Conservation (phyloP, 2,329 filamentous ascomycete genomes). For the Ascocoryne sarcoides region DNA sequence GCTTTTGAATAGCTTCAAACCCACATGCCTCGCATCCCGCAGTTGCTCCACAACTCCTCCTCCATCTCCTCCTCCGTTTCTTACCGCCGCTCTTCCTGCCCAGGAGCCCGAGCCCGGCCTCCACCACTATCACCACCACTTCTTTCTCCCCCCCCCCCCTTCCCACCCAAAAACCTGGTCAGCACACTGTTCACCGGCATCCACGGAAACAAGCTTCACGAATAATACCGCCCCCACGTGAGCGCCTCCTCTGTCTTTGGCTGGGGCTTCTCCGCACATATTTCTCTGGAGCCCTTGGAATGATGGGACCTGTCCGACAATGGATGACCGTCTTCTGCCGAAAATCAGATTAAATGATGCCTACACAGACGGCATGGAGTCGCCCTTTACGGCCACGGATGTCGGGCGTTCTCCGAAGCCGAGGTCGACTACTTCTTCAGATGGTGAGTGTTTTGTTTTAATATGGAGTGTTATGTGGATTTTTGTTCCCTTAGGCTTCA, state of each 20-base stretch:
- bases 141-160: too few relatives aligned
- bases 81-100: too few relatives aligned
- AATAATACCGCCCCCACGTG: not conserved
- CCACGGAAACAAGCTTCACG: not conserved
- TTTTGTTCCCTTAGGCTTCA: not conserved
- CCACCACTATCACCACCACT: too few relatives aligned
- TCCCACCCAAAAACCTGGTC: too few relatives aligned
- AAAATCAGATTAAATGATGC: constrained; percentile 26
- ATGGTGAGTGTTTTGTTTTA: constrained; percentile 19
- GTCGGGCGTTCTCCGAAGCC: constrained; percentile 21
- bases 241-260: not conserved
- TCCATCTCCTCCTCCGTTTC: too few relatives aligned
- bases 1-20: too few relatives aligned
- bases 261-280: not conserved
- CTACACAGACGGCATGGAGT: constrained; percentile 20
- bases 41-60: too few relatives aligned
- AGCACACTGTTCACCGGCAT: not conserved
- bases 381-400: constrained; percentile 23
- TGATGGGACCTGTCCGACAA: constrained; percentile 19
- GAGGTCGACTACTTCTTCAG: constrained; percentile 24
- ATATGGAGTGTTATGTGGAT: constrained; percentile 1
- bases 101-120: too few relatives aligned
- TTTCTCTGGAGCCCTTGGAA: not conserved
- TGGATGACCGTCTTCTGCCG: constrained; percentile 25
- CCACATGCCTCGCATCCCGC: too few relatives aligned